Evolutionary conservation across 2,329 filamentous ascomycete genomes (phyloP).

Genomic region (Colletotrichum sp.): DNA sequence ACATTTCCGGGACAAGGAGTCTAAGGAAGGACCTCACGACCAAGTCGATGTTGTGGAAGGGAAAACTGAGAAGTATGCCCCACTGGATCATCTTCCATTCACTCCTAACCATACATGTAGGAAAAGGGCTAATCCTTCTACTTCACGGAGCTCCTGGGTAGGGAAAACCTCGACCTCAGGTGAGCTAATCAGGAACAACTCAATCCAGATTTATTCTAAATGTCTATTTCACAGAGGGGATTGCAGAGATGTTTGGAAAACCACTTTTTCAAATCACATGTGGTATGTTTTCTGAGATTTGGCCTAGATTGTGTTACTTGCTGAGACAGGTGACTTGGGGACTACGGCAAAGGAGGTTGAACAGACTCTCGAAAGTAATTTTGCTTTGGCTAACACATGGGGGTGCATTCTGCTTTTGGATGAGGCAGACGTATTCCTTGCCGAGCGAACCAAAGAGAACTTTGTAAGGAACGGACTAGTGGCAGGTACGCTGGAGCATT

Average conservation of each 20-base stretch:
- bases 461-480: not conserved
- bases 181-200: not conserved
- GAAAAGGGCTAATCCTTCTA: not conserved
- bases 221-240: not conserved
- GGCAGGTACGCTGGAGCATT: not conserved
- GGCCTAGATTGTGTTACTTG: rapidly evolving
- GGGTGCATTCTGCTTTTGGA: not conserved
- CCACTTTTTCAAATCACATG: not conserved
- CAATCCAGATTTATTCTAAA: no score
- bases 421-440: conserved; percentile 46
- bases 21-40: rapidly evolving
- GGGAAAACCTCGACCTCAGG: not conserved
- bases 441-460: conserved; percentile 66
- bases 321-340: not conserved
- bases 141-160: not conserved
- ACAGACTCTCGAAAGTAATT: not conserved
- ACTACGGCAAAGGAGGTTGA: not conserved
- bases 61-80: not conserved
- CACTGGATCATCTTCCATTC: not conserved
- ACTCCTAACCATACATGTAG: not conserved
- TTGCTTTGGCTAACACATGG: conserved; percentile 12
- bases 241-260: not conserved
- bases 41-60: not conserved
- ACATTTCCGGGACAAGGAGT: not conserved
- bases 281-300: not conserved